Percentiles rank a stretch among this genome's conserved stretches.
These are phyloP conservation scores for Kandelia obovata DNA, from an alignment of 345 rosid genomes.

Conservation along the genomic window DNA sequence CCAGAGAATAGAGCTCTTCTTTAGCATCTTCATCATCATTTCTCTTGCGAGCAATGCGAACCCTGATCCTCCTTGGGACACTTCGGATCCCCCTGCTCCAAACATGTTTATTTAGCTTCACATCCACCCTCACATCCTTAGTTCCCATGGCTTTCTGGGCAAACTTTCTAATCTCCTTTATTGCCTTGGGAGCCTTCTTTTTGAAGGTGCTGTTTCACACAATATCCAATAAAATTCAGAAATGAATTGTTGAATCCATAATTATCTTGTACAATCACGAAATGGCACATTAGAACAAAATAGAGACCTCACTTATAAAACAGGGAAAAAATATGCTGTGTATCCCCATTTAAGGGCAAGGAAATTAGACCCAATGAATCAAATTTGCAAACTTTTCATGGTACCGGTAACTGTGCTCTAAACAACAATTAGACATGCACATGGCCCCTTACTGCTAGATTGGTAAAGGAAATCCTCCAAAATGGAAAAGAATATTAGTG, in stretches of 20 bases:
- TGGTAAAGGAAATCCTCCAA: no score
- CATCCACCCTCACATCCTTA: constrained; percentile 67
- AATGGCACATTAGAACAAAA: not conserved
- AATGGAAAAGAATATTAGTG: no score
- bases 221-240: not conserved
- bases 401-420: no score
- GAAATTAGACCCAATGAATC: no score
- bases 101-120: constrained; percentile 73
- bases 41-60: constrained; percentile 72
- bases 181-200: constrained; percentile 90
- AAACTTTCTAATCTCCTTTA: constrained; percentile 77
- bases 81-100: constrained; percentile 86
- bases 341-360: no score
- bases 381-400: no score
- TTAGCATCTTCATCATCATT: constrained; percentile 82
- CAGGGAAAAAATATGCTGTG: no score
- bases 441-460: no score
- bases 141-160: constrained; percentile 76
- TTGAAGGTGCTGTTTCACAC: constrained; percentile 59
- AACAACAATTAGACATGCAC: no score
- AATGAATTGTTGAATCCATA: not conserved
- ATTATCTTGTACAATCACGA: no score
- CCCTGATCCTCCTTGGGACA: constrained; percentile 71
- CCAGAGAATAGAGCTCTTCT: constrained; percentile 68
- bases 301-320: no score